These are phyloP conservation scores for Blastobotrys malaysiensis DNA, from an alignment of 1,139 yeast species.

Conservation along the genomic window DNA sequence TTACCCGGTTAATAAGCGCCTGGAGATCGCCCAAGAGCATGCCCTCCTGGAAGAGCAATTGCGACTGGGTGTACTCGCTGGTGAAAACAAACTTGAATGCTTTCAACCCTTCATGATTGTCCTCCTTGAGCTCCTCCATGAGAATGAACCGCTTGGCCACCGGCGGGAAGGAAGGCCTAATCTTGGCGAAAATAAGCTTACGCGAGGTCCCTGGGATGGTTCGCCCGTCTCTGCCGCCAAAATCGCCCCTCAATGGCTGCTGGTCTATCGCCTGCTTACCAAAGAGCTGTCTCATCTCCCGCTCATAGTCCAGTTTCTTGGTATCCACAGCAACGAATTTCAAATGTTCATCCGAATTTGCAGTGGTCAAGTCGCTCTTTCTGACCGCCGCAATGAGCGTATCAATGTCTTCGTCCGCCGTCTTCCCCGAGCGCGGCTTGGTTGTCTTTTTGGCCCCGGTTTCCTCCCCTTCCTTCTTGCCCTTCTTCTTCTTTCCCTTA, in stretches of 20 bases:
- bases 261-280: slow-evolving; percentile 45
- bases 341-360: slow-evolving; percentile 23
- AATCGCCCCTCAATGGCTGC: slow-evolving; percentile 37
- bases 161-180: slow-evolving; percentile 80
- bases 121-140: slow-evolving; percentile 41
- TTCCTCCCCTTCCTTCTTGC: slow-evolving; percentile 11
- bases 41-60: slow-evolving; percentile 34
- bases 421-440: slow-evolving; percentile 22
- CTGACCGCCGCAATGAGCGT: slow-evolving; percentile 13
- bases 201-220: slow-evolving; percentile 69
- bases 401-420: slow-evolving; percentile 17
- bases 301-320: slow-evolving; percentile 69
- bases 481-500: slow-evolving; percentile 16
- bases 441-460: slow-evolving; percentile 22
- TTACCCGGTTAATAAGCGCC: slow-evolving; percentile 40
- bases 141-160: slow-evolving; percentile 55
- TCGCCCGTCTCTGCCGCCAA: slow-evolving; percentile 77
- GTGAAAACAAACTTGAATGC: slow-evolving; percentile 39
- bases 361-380: slow-evolving; percentile 19
- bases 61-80: slow-evolving; percentile 24
- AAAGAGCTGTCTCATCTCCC: slow-evolving; percentile 66
- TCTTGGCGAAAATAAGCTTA: slow-evolving; percentile 61
- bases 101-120: slow-evolving; percentile 35
- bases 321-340: slow-evolving; percentile 28
- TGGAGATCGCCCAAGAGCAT: slow-evolving; percentile 42